These are phyloP conservation scores for Colletotrichum sp. DNA, from an alignment of 2,329 filamentous ascomycete genomes.

Conservation along the genomic window DNA sequence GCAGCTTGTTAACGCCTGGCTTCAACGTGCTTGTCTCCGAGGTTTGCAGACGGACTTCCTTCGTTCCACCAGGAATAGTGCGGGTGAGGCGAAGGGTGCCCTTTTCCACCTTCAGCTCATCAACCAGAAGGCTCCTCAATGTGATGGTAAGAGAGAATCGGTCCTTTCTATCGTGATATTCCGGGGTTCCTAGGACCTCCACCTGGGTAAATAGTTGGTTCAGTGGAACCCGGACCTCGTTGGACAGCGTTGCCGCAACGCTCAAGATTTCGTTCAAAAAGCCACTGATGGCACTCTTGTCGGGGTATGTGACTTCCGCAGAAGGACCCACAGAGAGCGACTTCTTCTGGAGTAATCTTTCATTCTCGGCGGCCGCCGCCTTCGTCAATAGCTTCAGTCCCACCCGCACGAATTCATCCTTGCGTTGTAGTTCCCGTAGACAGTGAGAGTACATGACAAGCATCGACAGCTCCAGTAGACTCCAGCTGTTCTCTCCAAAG, in stretches of 20 bases:
- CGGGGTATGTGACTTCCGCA: conserved; percentile 31
- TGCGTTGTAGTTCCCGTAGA: conserved; percentile 75
- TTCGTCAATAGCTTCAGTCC: conserved; percentile 78
- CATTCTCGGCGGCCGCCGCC: conserved; percentile 60
- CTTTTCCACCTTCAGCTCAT: conserved; percentile 69
- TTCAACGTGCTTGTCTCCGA: conserved; percentile 49
- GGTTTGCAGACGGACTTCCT: conserved; percentile 53
- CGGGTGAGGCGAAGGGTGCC: conserved; percentile 40
- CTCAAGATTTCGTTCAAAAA: conserved; percentile 53
- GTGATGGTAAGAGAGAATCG: conserved; percentile 74
- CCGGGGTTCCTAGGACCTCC: conserved; percentile 69
- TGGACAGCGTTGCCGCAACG: conserved; percentile 47
- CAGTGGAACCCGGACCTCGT: conserved; percentile 72
- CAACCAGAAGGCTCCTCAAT: conserved; percentile 74
- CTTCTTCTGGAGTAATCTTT: conserved; percentile 46
- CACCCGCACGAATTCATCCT: conserved; percentile 80
- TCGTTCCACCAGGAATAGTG: conserved; percentile 29
- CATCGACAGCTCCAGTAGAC: conserved; percentile 79
- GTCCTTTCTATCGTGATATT: conserved; percentile 74
- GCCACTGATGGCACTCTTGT: conserved; percentile 47
- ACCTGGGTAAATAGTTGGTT: conserved; percentile 76
- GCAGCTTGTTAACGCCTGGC: conserved; percentile 51
- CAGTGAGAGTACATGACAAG: conserved; percentile 86
- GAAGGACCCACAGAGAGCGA: conserved; percentile 16
- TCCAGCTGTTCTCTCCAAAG: conserved; percentile 82